These are phyloP conservation scores for Globisporangium spiculum DNA, from an alignment of 352 stramenopile species.

Conservation along the genomic window DNA sequence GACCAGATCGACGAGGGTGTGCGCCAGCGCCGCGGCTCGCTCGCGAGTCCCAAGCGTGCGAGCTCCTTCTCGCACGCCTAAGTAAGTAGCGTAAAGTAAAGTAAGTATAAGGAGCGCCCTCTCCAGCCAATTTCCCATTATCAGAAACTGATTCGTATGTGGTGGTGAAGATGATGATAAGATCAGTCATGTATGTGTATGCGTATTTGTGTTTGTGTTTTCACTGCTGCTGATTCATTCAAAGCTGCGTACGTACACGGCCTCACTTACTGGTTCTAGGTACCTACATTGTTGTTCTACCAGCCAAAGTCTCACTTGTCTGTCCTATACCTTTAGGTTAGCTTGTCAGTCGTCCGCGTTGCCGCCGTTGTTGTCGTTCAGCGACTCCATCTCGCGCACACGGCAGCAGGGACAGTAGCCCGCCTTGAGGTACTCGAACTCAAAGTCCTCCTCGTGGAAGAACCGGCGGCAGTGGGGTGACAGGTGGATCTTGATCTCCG, in stretches of 20 bases:
- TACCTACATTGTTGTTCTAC: background rate
- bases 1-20: constrained; percentile 49
- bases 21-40: constrained; percentile 19
- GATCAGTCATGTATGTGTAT: background rate
- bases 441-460: constrained; percentile 95
- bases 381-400: constrained; percentile 43
- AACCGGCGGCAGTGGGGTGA: constrained; percentile 90
- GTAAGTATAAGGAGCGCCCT: constrained; percentile 16
- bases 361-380: constrained; percentile 5
- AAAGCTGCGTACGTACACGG: background rate
- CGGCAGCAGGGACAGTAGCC: constrained; percentile 89
- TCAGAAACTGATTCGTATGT: constrained; percentile 15
- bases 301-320: background rate
- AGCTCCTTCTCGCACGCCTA: constrained; percentile 30
- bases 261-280: background rate
- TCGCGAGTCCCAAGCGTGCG: constrained; percentile 25
- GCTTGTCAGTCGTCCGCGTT: constrained; percentile 13
- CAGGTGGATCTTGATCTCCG: constrained; percentile 90
- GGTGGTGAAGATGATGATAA: background rate
- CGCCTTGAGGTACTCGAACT: constrained; percentile 90
- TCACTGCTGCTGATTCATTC: background rate
- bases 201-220: background rate
- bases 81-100: background rate
- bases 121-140: constrained; percentile 1
- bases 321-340: background rate